Percentiles rank a stretch among this genome's conserved stretches.
Evolutionary conservation across 2,329 filamentous ascomycete species (phyloP).

Genomic region (Hymenoscyphus fraxineus): DNA sequence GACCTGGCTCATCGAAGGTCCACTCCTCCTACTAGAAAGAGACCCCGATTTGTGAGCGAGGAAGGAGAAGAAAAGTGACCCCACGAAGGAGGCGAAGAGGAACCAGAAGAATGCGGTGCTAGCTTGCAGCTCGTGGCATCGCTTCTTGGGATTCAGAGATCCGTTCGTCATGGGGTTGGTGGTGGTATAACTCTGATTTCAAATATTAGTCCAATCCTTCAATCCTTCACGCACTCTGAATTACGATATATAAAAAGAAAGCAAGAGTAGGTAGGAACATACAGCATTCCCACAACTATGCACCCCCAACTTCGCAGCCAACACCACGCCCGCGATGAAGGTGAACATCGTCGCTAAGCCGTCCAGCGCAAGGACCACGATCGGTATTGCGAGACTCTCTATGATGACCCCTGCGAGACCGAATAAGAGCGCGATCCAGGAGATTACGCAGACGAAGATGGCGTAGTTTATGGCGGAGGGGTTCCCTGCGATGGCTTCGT

Average conservation of each 20-base stretch:
- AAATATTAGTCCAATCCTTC: not conserved
- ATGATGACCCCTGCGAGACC: slow-evolving; percentile 56
- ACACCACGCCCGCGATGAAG: slow-evolving; percentile 66
- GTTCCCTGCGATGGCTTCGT: slow-evolving; percentile 58
- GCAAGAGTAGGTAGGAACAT: slow-evolving; percentile 32
- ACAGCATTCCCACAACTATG: slow-evolving; percentile 63
- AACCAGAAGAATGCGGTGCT: slow-evolving; percentile 77
- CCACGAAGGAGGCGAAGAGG: slow-evolving; percentile 61
- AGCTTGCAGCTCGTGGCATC: slow-evolving; percentile 73
- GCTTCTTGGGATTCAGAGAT: slow-evolving; percentile 54
- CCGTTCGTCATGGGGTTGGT: slow-evolving; percentile 57
- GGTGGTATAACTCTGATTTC: slow-evolving; percentile 37
- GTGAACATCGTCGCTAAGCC: slow-evolving; percentile 58
- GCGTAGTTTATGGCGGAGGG: slow-evolving; percentile 53
- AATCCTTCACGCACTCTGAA: too few relatives aligned
- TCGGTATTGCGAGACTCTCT: slow-evolving; percentile 46
- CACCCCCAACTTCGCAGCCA: slow-evolving; percentile 64
- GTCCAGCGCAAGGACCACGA: slow-evolving; percentile 55
- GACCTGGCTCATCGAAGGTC: slow-evolving; percentile 52
- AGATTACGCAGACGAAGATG: slow-evolving; percentile 66
- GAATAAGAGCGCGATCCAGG: slow-evolving; percentile 62
- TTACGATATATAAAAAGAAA: not conserved
- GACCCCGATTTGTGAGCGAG: slow-evolving; percentile 13
- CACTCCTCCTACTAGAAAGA: slow-evolving; percentile 37
- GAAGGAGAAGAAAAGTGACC: slow-evolving; percentile 47